Conservation (phyloP, 176 grass and related monocot genomes). For the Oryza australiensis region DNA sequence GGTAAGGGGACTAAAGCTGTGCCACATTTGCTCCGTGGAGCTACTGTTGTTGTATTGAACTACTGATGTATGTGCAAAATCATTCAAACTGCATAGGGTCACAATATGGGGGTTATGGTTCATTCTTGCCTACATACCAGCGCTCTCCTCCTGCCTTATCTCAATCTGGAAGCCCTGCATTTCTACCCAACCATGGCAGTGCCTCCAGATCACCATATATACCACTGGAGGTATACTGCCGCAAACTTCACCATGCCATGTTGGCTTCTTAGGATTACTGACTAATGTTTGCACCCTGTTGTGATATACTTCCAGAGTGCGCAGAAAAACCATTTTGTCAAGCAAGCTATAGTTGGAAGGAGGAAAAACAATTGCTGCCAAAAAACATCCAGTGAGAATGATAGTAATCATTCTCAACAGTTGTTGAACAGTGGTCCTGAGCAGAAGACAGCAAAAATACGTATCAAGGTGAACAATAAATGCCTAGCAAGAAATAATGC, state of each 20-base stretch:
- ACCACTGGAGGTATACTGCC: conserved; percentile 50
- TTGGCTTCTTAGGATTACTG: conserved; percentile 38
- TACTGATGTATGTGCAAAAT: conserved; percentile 42
- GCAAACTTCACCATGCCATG: conserved; percentile 26
- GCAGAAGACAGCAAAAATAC: conserved; percentile 55
- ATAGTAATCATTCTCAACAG: conserved; percentile 35
- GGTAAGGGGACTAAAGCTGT: conserved; percentile 48
- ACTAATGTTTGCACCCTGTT: conserved; percentile 23
- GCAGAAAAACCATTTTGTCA: conserved; percentile 36
- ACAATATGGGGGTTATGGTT: conserved; percentile 54
- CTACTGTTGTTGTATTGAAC: conserved; percentile 29
- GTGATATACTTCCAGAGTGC: conserved; percentile 45
- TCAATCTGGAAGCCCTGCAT: conserved; percentile 48
- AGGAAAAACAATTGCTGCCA: conserved; percentile 35
- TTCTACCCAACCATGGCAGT: conserved; percentile 48
- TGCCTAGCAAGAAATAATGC: conserved; percentile 57
- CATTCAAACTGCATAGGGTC: conserved; percentile 41
- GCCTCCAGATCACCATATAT: conserved; percentile 50
- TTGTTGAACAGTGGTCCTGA: conserved; percentile 48
- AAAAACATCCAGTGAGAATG: conserved; percentile 30
- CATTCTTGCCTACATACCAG: conserved; percentile 53
- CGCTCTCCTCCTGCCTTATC: conserved; percentile 37
- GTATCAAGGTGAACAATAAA: conserved; percentile 58
- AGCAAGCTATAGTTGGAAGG: conserved; percentile 41
- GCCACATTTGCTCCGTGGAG: conserved; percentile 12